Conservation (phyloP, 1,284 basidiomycete genomes). For the Cryptococcus sp. region DNA sequence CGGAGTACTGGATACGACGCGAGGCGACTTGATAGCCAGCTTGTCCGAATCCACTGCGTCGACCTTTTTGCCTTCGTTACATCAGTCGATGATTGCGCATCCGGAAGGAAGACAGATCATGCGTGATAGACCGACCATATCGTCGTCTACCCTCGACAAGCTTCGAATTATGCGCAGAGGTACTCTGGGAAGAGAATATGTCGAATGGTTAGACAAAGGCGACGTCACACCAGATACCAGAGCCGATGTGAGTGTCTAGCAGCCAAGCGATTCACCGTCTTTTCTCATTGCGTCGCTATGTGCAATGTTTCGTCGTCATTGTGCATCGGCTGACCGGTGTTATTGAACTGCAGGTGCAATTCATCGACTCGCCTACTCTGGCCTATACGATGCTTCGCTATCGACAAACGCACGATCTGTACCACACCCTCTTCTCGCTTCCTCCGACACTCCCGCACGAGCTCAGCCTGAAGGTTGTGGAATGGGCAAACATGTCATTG, state of each 20-base stretch:
- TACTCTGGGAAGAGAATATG: conserved; percentile 84
- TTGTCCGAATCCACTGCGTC: conserved; percentile 88
- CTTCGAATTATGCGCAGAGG: conserved; percentile 70
- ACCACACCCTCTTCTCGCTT: conserved; percentile 83
- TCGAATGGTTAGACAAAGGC: conserved; percentile 86
- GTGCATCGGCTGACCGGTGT: too few relatives aligned
- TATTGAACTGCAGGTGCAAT: conserved; percentile 68
- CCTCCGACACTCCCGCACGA: conserved; percentile 90
- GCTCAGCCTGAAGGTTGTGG: conserved; percentile 94
- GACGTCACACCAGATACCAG: conserved; percentile 94
- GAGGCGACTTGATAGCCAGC: conserved; percentile 91
- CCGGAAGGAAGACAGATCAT: conserved; percentile 80
- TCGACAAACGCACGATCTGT: conserved; percentile 89
- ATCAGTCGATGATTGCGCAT: conserved; percentile 75
- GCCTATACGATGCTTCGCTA: conserved; percentile 98
- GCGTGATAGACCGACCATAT: conserved; percentile 79
- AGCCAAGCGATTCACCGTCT: not conserved
- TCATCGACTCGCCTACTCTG: conserved; percentile 88
- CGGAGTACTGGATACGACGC: conserved; percentile 76
- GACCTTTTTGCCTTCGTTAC: conserved; percentile 73
- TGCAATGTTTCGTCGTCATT: too few relatives aligned
- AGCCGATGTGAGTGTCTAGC: conserved; percentile 67
- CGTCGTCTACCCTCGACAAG: conserved; percentile 74
- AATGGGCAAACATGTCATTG: conserved; percentile 87
- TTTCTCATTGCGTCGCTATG: not conserved